Base-by-base conservation (phyloP, 2,329 filamentous ascomycete species). In the Didymella glomerata region DNA sequence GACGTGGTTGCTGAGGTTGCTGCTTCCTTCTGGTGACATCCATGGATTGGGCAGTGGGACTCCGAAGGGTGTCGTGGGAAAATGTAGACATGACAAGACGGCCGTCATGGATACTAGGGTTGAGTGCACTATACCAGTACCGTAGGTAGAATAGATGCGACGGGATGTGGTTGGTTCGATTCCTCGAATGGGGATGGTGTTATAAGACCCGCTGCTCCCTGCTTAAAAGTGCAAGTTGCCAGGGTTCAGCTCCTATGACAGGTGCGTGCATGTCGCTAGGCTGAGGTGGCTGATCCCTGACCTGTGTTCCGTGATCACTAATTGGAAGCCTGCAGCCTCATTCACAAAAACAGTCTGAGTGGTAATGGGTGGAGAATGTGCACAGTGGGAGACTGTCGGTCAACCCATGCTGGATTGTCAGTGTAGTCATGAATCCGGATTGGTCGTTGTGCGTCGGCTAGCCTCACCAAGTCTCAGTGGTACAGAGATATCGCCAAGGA, bases 1-100 rank as follows among this genome's bases (percentile, higher is more conserved):
- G 80, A 51, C 80, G 76, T 14, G 75, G 70, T 62, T 80, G 78
- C 47, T 78, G 75, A 47, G 77, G 67, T 64, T 75, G 75, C 56
- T 77, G 74, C 58, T 74, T 75, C 59, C 74, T 76, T 62, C 64
- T 75, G 28, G 45, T 64, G 24, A 48, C 38, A 14, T 69, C 61
- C 44, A 63, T 40, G 18, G 54, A 40, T 32, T 63, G 55, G 8
- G 64, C 67, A 28, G 57, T 59, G 32, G 57, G 32, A 20, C 42
- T 58, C 45, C 57, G 61, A 46, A 53, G 32, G 42, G 50, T 63
- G 20, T 68, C 64, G 46, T 62, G 57, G 22, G 67, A 55, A 42
- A 67, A 63, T 11, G 53, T 59, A n/a, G 66, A 56, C 50, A 65
- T 68, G 22, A 32, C 54, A 32, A 48, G 34, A 44, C 59, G 28